Evolutionary conservation across 352 stramenopile genomes (phyloP), one percentile per base, ranked within the genome.

Genomic region (Pythium rhizo-oryzae): DNA sequence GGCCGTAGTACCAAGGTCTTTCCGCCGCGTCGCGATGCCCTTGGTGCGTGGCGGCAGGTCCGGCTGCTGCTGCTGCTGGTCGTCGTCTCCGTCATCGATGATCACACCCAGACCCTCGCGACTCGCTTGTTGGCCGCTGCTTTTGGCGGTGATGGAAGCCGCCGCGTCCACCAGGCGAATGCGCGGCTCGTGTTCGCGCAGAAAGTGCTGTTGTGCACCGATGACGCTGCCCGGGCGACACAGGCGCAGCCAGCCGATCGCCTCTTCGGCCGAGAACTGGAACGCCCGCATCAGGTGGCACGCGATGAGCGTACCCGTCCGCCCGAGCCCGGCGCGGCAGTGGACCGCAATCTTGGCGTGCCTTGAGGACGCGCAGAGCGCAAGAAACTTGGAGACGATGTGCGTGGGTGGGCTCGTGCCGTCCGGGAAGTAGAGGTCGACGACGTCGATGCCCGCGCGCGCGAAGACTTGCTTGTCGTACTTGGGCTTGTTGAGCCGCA

Each of bases 271-370:
- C 5, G 93, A 97, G 54, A 99, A 92, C 46, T 74, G 64, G 67
- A 94, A 96, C 47, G 96, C 88, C 95, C 97, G 69, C 95, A 99
- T 99, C 43, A 98, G 70, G 70, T 98, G 97, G 41, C 86, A 99
- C 25, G 89, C 95, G 53, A 99, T 98, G 74, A 93, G 98, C 3
- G 94, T 99, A 24, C 97, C 97, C 0, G 97, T 99, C 28, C 97
- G 77, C 8, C 94, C 97, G 12, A 99, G 78, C 3, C 97, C 97
- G 30, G 97, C 97, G 76, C 99, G 99, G 80, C 97, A 99, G 79
- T 99, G 97, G n/a, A 81, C 74, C 4, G 75, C 75, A 8, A 85
- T 67, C 76, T 74, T 9, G 70, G 43, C 12, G 77, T 82, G n/a
- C n/a, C 28, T 65, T 60, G 54, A 51, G 19, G 13, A 30, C 69